Base-by-base conservation (phyloP, 371 early-diverging fungal genomes). In the Mortierella sp. region DNA sequence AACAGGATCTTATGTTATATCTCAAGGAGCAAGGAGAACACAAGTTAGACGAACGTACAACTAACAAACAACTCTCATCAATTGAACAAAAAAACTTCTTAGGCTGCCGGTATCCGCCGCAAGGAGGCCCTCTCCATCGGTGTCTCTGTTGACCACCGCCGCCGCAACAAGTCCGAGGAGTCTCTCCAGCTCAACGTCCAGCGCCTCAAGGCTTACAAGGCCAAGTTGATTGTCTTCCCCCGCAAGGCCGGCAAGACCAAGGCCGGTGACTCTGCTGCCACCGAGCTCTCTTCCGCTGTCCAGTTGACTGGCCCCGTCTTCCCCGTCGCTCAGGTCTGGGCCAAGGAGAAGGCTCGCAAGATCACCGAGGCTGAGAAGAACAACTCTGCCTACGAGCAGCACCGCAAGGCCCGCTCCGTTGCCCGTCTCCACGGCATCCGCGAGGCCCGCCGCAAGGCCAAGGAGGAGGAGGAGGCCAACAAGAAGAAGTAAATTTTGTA, bases 111-210 rank as follows among this genome's bases (percentile, higher is more conserved):
- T 81, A 90, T 99, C 89, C 90, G 94, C 80, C 94, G 95, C 89
- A 97, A 98, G 92, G 94, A 97, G 90, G 99, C 99, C 78, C 96
- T 93, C 84, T 92, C 96, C 89, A 94, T 99, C 88, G 99, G 99
- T 89, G 97, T 99, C 89, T 93, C 99, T 57, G 99, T 99, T 78
- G 99, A 99, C 92, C 94, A 95, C 93, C 98, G 99, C 88, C 96
- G 99, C 88, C 95, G 97, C 91, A 99, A 98, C 96, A 93, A 95
- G 86, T 98, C 97, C 82, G 96, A 95, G 85, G 99, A 99, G 91
- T 95, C 97, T 48, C 94, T 99, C 59, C 91, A 96, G 86, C 90
- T 95, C 79, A 99, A 99, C 92, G 98, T 97, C 74, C 95, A 96
- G 91, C 97, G 99, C 89, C 93, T 99, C 83, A 96, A 97, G 94